Base-by-base conservation (phyloP, 768 basidiomycete genomes). In the Boletus vermiculosoides region DNA sequence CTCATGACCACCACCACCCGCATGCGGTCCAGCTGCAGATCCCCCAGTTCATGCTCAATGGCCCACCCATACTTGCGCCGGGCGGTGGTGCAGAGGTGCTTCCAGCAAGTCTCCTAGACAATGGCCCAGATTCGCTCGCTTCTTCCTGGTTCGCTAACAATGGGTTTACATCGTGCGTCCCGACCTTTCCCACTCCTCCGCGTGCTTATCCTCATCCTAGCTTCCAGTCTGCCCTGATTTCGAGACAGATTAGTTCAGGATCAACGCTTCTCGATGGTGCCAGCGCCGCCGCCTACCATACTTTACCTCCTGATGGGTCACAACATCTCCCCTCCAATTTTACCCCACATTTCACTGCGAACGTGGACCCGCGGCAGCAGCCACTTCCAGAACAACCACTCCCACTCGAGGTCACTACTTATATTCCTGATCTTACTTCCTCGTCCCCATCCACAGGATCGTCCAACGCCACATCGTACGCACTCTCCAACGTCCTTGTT, bases 41-140 rank as follows among this genome's bases (percentile, higher is more conserved):
- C 37, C 88, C 88, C 4, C 77, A 80, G 28, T 89, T 86, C 68
- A 80, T 90, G 72, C 74, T 82, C 63, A 71, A 71, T 57, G 79
- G 79, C 4, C 76, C 80, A 0, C 86, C 88, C 28, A 78, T 80
- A 2, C 78, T 90, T 22, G 86, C 85, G 2, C 83, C 79, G 2
- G 88, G 87, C 22, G 88, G 88, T 23, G 88, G 90, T 36, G 88
- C 85, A 11, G 90, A 90, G 70, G 83, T 87, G 15, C 66, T 90
- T n/a, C 82, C 86, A 12, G 72, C 74, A 4, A 77, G 77, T 39
- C 70, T 79, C 55, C 62, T 68, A 22, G 67, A 62, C 45, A 62
- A 50, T 28, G 16, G 25, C 22, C 50, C 68, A 18, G 61, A 44
- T 68, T 68, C 66, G 11, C 51, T 71, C 20, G 70, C 75, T 37